Percentiles rank a stretch among this genome's conserved stretches.
Conservation (phyloP, 768 basidiomycete species). For the Hysterangium stoloniferum region DNA sequence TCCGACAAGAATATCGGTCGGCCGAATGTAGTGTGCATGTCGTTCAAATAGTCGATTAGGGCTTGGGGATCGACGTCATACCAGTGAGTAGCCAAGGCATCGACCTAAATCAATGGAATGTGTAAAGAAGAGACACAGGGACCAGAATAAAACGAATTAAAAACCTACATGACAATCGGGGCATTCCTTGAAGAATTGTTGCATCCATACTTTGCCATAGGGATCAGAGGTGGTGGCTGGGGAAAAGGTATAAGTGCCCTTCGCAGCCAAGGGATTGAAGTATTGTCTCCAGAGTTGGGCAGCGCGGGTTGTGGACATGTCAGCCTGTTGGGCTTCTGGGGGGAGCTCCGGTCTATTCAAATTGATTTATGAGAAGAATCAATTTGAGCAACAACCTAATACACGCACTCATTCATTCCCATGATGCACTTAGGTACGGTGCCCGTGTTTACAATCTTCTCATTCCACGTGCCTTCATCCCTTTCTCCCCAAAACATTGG, state of each 20-base stretch:
- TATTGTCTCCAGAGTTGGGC: conserved; percentile 52
- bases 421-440: conserved; percentile 44
- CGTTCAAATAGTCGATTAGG: conserved; percentile 45
- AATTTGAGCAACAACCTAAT: background rate
- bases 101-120: conserved; percentile 33
- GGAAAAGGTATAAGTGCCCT: conserved; percentile 52
- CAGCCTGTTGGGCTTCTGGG: conserved; percentile 49
- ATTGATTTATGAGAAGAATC: conserved; percentile 15
- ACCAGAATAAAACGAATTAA: background rate
- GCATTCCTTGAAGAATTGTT: conserved; percentile 37
- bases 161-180: conserved; percentile 40
- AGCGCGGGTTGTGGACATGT: conserved; percentile 44
- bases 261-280: conserved; percentile 45
- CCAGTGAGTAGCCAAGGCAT: conserved; percentile 55
- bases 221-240: conserved; percentile 63
- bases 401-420: conserved; percentile 68
- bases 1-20: conserved; percentile 57
- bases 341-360: conserved; percentile 59
- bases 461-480: conserved; percentile 38
- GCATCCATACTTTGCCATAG: conserved; percentile 56
- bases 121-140: background rate
- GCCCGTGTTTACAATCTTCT: conserved; percentile 34
- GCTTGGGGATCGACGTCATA: conserved; percentile 47
- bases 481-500: conserved; percentile 68
- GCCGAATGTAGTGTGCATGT: conserved; percentile 37